phyloP scores from a whole-genome alignment of 805 yeast species.

The Lipomyces starkeyi region DNA sequence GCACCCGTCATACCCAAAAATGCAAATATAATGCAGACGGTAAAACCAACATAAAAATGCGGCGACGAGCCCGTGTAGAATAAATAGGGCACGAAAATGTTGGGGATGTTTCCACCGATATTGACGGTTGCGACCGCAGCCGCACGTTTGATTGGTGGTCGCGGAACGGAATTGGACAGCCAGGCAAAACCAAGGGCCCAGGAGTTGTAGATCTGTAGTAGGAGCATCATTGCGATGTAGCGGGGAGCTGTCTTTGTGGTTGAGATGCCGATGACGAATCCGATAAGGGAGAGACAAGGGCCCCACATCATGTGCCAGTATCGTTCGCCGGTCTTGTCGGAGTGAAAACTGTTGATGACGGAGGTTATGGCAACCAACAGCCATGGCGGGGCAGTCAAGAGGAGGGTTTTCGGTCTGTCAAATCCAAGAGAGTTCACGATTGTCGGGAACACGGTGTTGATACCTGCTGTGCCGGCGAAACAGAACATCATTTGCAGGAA shows the following conservation, averaged over 20 bases:
- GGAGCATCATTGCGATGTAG: slow-evolving; percentile 60
- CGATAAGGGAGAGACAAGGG: slow-evolving; percentile 51
- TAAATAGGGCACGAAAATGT: slow-evolving; percentile 42
- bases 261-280: slow-evolving; percentile 58
- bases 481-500: slow-evolving; percentile 41
- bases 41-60: slow-evolving; percentile 42
- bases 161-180: slow-evolving; percentile 60
- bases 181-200: slow-evolving; percentile 60
- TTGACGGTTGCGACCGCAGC: slow-evolving; percentile 61
- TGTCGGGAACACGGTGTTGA: slow-evolving; percentile 55
- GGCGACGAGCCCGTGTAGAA: slow-evolving; percentile 38
- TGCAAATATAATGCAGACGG: slow-evolving; percentile 38
- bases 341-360: slow-evolving; percentile 30
- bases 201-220: slow-evolving; percentile 63
- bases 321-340: slow-evolving; percentile 36
- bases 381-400: slow-evolving; percentile 47
- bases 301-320: slow-evolving; percentile 58
- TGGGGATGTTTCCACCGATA: slow-evolving; percentile 43
- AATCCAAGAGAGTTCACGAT: slow-evolving; percentile 63
- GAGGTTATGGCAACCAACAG: slow-evolving; percentile 29
- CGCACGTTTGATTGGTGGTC: slow-evolving; percentile 56
- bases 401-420: slow-evolving; percentile 56
- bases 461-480: slow-evolving; percentile 65
- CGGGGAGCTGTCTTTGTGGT: slow-evolving; percentile 62
- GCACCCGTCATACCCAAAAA: slow-evolving; percentile 24